Base-by-base conservation (phyloP, 257 asterid species). In the Buddleja alternifolia region DNA sequence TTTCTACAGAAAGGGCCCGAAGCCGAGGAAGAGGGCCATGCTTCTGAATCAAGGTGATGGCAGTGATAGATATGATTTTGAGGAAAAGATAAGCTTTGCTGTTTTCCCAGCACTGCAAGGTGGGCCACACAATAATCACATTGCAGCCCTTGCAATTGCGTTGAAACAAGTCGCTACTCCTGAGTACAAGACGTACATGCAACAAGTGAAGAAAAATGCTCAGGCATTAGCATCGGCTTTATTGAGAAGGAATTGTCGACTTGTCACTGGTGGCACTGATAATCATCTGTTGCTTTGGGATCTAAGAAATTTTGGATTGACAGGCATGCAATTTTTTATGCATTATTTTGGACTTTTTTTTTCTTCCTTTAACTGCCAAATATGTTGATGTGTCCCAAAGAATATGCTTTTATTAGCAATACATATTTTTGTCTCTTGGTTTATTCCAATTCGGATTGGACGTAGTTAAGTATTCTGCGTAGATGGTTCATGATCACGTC, bases 91-190 rank as follows among this genome's bases (percentile, higher is more conserved):
- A 59, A 88, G 82, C 69, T 90, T 90, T 79, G 95, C 96, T 68
- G 97, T 93, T 80, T 88, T 93, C 80, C 95, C 97, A 1, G 90
- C 94, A 5, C 73, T 93, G 72, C 99, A 93, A 83, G 97, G 97
- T 37, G 98, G 97, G 63, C 99, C 99, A 2, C 97, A 88, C 84
- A 93, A 90, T 73, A 87, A 87, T 72, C 96, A 90, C 76, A 93
- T 93, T 78, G 98, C 96, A 8, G 97, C 96, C 60, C 95, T 90
- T 42, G 97, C 96, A 17, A 77, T 90, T 60, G 99, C 97, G 5
- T 59, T 93, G 83, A 93, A 90, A 71, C 97, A 93, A 83, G 99
- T 89, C 54, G 92, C 96, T 20, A 80, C 97, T 58, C 91, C 91
- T 21, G 99, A 87, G 63, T 90, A 87, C 78, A 93, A 82, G 85